Evolutionary conservation across 345 rosid species (phyloP), one percentile per base, ranked within the genome.

Genomic region (Boechera retrofracta): DNA sequence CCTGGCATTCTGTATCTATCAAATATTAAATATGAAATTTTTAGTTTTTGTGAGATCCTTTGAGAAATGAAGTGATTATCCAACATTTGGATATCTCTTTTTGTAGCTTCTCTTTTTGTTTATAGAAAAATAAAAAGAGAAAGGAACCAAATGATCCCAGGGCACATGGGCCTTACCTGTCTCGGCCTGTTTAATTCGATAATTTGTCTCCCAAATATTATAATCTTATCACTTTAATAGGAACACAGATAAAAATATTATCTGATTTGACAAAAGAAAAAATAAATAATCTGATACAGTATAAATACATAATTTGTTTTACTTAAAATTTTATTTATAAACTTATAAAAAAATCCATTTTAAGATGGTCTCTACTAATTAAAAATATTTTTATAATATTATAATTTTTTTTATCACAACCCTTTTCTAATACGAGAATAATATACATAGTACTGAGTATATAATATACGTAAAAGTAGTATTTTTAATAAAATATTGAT

Each of bases 121-220:
- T 60, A 16, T 9, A 38, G 3, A 35, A 41, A 16, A 73, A 42
- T 9, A 64, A 64, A 41, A 2, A n/a, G 45, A 54, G 28, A 65
- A 47, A 65, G 5, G 18, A 68, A 28, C 63, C 21, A 61, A 53
- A 53, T 53, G 11, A 63, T 61, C 64, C 26, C 32, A 69, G 41
- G 16, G 70, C 80, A 77, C 80, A 70, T 77, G 78, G 67, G 26
- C 68, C 69, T 63, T 26, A 55, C 71, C 80, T 77, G 80, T 63
- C 51, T 63, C 13, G 41, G 41, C 55, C 75, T 77, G 52, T 53
- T 54, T 21, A 70, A 35, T 54, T 69, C 48, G 18, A 42, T n/a
- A 68, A 42, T 39, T 32, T 41, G 56, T 69, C 64, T 58, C 52
- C 73, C 60, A 7, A 47, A 16, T 67, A 47, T 57, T 48, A 28